A percentile compares a stretch with the other conserved stretches of the same genome.
phyloP scores from a whole-genome alignment of 257 asterid species.

The Nicotiana otophora region DNA sequence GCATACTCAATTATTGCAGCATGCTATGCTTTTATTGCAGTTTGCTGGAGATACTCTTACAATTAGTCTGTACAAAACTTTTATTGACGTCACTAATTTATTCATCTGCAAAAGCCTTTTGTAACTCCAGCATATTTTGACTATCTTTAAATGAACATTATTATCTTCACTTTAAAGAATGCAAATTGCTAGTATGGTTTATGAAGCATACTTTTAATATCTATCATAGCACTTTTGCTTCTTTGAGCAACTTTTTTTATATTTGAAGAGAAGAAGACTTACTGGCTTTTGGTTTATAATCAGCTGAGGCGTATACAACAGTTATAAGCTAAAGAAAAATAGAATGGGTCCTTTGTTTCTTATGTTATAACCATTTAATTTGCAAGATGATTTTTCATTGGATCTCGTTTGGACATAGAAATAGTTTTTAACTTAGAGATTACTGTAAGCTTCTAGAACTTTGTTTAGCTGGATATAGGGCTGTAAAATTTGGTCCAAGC shows the following conservation, averaged over 20 bases:
- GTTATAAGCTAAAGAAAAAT: background rate
- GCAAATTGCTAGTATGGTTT: background rate
- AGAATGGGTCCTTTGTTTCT: background rate
- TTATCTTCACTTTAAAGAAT: background rate
- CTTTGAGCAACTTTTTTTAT: background rate
- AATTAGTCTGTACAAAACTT: slow-evolving; percentile 6
- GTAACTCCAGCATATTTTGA: background rate
- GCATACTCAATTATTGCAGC: slow-evolving; percentile 1
- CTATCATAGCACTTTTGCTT: background rate
- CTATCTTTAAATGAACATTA: background rate
- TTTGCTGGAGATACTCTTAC: background rate
- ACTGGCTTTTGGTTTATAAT: background rate
- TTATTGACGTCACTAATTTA: background rate
- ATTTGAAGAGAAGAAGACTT: background rate
- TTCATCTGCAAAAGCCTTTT: background rate
- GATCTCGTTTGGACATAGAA: too few species aligned
- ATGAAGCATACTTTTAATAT: background rate
- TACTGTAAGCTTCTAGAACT: too few species aligned
- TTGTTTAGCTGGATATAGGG: too few species aligned
- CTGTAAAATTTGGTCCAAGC: too few species aligned
- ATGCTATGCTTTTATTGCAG: slow-evolving; percentile 1
- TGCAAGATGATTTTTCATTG: background rate
- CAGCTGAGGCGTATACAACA: background rate
- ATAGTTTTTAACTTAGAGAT: too few species aligned
- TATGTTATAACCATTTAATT: too few species aligned